phyloP scores from a whole-genome alignment of 1,284 basidiomycete genomes.

The Moesziomyces antarcticus region DNA sequence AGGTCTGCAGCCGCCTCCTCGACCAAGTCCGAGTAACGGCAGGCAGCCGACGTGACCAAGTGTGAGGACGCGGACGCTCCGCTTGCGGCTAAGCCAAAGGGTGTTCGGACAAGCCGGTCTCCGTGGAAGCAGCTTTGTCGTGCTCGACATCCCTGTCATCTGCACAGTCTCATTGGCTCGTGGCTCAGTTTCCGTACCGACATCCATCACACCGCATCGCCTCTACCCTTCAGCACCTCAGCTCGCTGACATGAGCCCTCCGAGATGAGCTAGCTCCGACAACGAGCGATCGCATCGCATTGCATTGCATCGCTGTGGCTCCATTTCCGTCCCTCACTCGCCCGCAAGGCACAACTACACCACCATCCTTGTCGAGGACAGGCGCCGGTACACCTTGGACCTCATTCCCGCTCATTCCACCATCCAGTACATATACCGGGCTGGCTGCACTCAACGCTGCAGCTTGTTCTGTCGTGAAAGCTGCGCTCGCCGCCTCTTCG shows the following conservation, averaged over 20 bases:
- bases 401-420: too few relatives aligned
- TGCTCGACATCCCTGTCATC: neutral
- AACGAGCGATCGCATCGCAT: neutral
- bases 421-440: too few relatives aligned
- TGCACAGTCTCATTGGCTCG: neutral
- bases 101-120: neutral
- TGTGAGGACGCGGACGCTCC: too few relatives aligned
- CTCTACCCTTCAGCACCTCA: neutral
- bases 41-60: neutral
- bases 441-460: too few relatives aligned
- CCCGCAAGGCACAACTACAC: too few relatives aligned
- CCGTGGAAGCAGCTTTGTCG: neutral
- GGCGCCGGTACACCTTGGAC: too few relatives aligned
- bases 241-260: neutral
- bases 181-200: neutral
- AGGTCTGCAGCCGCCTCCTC: neutral
- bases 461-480: too few relatives aligned
- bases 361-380: too few relatives aligned
- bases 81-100: neutral
- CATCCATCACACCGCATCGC: neutral
- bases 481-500: too few relatives aligned
- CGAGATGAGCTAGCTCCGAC: neutral
- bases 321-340: too few relatives aligned
- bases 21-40: neutral
- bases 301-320: too few relatives aligned